Conservation (phyloP, 75 land plant species). For the Selaginella tamariscina region DNA sequence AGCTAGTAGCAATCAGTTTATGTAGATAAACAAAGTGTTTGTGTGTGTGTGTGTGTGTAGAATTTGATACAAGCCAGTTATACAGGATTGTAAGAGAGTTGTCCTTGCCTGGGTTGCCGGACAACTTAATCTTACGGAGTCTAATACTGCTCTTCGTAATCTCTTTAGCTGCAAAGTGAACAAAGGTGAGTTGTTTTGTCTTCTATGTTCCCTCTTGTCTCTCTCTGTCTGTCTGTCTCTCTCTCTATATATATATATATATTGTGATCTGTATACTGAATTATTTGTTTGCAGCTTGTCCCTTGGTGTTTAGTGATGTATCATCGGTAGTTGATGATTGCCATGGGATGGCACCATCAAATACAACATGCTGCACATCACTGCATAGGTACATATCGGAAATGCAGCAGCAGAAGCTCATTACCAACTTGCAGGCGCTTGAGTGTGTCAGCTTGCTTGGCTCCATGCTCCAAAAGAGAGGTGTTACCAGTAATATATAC, state of each 20-base stretch:
- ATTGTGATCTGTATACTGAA: constrained; percentile 1
- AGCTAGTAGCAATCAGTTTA: too few species aligned
- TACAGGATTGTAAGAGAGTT: constrained; percentile 78
- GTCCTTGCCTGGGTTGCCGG: constrained; percentile 80
- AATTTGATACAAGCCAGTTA: too few species aligned
- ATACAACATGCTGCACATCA: constrained; percentile 70
- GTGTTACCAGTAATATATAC: constrained; percentile 69
- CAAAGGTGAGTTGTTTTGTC: constrained; percentile 43
- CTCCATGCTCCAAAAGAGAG: constrained; percentile 69
- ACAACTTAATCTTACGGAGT: constrained; percentile 39
- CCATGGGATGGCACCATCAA: constrained; percentile 42
- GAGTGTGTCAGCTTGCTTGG: constrained; percentile 81
- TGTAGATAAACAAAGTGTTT: too few species aligned
- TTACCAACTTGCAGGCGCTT: constrained; percentile 88
- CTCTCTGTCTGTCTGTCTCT: not conserved
- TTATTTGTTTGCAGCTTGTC: constrained; percentile 56
- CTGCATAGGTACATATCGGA: constrained; percentile 64
- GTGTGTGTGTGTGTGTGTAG: too few species aligned
- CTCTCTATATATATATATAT: constrained; percentile 4
- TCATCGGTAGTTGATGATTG: constrained; percentile 61
- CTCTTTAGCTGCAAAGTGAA: constrained; percentile 80
- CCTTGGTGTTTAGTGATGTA: constrained; percentile 65
- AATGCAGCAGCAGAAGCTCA: constrained; percentile 82
- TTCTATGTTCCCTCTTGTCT: not conserved
- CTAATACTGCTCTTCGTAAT: constrained; percentile 72